Evolutionary conservation across 75 land plant species (phyloP).

Genomic region (Cunninghamia lanceolata): DNA sequence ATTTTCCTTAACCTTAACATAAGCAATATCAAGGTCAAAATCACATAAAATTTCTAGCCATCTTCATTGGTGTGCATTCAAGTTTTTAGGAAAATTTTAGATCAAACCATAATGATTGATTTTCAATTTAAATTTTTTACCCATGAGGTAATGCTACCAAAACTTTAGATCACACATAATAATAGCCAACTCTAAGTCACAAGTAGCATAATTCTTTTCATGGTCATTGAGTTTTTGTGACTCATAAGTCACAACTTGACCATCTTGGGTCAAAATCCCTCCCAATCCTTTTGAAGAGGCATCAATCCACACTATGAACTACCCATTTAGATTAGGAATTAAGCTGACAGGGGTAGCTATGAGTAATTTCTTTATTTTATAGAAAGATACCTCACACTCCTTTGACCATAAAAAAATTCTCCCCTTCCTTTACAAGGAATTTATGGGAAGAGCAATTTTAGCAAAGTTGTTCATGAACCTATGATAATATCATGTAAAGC

Average conservation of each 20-base stretch:
- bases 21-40: not conserved
- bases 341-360: no score
- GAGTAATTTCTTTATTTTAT: no score
- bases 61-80: not conserved
- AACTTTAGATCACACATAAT: conserved; percentile 2
- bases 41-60: not conserved
- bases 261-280: not conserved
- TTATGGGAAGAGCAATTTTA: no score
- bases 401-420: no score
- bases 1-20: not conserved
- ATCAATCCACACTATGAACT: no score
- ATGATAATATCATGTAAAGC: no score
- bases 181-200: not conserved
- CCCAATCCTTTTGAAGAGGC: not conserved
- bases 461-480: no score
- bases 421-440: no score
- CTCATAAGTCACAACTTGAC: not conserved
- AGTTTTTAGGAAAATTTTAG: no score
- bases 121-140: not conserved
- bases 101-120: no score
- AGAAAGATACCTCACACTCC: no score
- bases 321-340: no score
- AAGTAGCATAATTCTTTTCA: not conserved
- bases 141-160: not conserved
- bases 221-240: not conserved